Conservation (phyloP, 1,284 basidiomycete species). For the Malassezia sp. region DNA sequence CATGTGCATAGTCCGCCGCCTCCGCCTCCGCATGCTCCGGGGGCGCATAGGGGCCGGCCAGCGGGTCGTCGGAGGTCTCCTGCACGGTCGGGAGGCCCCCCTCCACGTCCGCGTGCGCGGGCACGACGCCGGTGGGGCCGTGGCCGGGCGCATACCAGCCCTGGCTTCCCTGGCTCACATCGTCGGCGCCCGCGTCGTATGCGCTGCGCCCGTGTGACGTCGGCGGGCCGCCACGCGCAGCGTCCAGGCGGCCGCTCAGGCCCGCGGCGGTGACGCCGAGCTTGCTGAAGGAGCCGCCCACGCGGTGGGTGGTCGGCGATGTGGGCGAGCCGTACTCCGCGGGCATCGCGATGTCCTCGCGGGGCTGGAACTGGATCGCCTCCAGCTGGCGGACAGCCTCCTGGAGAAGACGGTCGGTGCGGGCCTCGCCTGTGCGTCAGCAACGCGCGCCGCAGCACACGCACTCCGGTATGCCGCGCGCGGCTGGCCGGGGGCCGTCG, state of each 20-base stretch:
- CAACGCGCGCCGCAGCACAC: not conserved
- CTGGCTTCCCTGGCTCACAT: constrained; percentile 11
- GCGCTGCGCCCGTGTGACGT: not conserved
- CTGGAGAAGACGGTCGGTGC: constrained; percentile 14
- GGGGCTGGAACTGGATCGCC: constrained; percentile 14
- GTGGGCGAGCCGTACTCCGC: constrained; percentile 7
- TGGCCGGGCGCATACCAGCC: constrained; percentile 12
- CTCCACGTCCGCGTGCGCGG: not conserved
- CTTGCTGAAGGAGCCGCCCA: too few relatives aligned
- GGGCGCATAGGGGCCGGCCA: too few relatives aligned
- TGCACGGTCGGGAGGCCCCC: constrained; percentile 10
- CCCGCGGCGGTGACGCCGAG: too few relatives aligned
- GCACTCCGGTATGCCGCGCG: constrained; percentile 56
- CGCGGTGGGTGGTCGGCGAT: too few relatives aligned
- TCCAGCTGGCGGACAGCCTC: constrained; percentile 17
- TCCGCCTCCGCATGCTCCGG: too few relatives aligned
- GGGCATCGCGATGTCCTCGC: constrained; percentile 1
- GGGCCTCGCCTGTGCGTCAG: constrained; percentile 10
- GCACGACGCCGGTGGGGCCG: not conserved
- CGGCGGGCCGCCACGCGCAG: too few relatives aligned
- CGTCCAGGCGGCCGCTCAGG: too few relatives aligned
- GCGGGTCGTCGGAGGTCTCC: not conserved
- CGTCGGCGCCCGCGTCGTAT: constrained; percentile 1
- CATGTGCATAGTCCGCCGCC: not conserved
- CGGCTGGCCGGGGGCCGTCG: constrained; percentile 67